Conservation (phyloP, 805 yeast genomes). For the Teunomyces stri region DNA sequence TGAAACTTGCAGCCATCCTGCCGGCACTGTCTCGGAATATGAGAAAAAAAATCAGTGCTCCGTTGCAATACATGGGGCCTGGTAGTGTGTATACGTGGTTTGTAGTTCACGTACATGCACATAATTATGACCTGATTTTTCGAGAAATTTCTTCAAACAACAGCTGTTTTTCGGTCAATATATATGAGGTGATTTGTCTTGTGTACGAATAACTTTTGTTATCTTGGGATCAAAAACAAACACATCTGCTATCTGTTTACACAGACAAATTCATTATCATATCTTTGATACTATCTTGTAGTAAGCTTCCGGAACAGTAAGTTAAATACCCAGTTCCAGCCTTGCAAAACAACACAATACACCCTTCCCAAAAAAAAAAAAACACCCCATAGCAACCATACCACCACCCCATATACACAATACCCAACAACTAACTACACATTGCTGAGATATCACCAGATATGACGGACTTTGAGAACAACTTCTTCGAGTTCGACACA, state of each 20-base stretch:
- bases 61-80: not conserved
- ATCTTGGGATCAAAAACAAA: not conserved
- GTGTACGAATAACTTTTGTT: not conserved
- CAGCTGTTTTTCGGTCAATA: constrained; percentile 4
- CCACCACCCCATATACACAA: not conserved
- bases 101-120: not conserved
- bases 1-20: not conserved
- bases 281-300: not conserved
- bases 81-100: not conserved
- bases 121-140: constrained; percentile 10
- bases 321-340: not conserved
- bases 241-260: not conserved
- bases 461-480: constrained; percentile 14
- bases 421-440: not conserved
- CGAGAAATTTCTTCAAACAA: not conserved
- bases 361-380: not conserved
- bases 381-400: not conserved
- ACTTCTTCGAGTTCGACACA: constrained; percentile 22
- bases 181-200: constrained; percentile 4
- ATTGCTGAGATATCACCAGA: not conserved
- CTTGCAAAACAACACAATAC: not conserved
- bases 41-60: not conserved
- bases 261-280: not conserved
- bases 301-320: not conserved
- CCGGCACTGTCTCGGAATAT: not conserved